Conservation (phyloP, 306 rosid genomes). For the Castanospermum australe region DNA sequence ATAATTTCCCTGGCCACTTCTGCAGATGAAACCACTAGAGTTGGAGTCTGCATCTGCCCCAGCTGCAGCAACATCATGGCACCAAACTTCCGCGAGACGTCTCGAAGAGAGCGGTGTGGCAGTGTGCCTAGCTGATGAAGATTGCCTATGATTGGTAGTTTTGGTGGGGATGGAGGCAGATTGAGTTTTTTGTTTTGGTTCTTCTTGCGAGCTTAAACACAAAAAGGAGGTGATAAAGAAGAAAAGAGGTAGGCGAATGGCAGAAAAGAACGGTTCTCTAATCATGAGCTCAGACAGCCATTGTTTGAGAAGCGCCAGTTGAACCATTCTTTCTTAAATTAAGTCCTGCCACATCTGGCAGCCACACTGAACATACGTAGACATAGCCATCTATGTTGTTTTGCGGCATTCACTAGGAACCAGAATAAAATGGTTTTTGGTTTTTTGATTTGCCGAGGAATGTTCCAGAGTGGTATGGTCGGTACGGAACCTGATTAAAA, state of each 20-base stretch:
- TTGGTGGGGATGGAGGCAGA: not conserved
- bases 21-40: not conserved
- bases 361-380: no score
- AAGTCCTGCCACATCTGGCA: not conserved
- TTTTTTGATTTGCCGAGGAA: no score
- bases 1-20: not conserved
- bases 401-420: no score
- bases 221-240: not conserved
- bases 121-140: constrained; percentile 2
- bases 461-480: no score
- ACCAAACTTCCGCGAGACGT: not conserved
- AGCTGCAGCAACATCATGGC: not conserved
- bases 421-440: no score
- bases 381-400: no score
- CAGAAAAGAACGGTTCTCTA: not conserved
- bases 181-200: not conserved
- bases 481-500: no score
- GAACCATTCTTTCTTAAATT: constrained; percentile 1
- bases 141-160: not conserved
- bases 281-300: constrained; percentile 1
- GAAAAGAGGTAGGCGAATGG: not conserved
- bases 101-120: not conserved
- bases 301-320: not conserved
- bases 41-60: not conserved
- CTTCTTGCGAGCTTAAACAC: not conserved